Conservation (phyloP, 371 early-diverging fungal genomes). For the Rhizopus sp. region DNA sequence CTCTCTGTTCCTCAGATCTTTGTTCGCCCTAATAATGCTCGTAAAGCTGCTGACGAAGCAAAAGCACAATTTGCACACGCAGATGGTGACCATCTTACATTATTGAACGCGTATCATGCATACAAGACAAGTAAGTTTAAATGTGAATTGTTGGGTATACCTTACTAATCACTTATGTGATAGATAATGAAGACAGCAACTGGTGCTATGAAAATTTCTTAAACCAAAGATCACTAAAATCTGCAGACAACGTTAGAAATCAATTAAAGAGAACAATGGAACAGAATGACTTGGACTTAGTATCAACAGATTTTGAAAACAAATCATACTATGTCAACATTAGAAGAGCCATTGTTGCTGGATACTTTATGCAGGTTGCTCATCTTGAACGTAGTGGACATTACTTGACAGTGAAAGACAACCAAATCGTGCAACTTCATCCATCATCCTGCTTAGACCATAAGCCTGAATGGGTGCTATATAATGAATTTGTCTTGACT, state of each 20-base stretch:
- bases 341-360: slow-evolving; percentile 82
- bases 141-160: background rate
- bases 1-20: slow-evolving; percentile 91
- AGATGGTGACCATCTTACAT: slow-evolving; percentile 91
- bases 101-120: slow-evolving; percentile 94
- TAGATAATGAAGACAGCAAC: slow-evolving; percentile 64
- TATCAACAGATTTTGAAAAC: slow-evolving; percentile 76
- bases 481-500: slow-evolving; percentile 98
- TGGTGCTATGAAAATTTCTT: slow-evolving; percentile 95
- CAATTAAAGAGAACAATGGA: slow-evolving; percentile 90
- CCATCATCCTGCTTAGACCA: slow-evolving; percentile 86
- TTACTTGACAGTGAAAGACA: slow-evolving; percentile 95
- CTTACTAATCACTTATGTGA: background rate
- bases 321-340: slow-evolving; percentile 82
- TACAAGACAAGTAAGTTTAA: slow-evolving; percentile 64
- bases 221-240: slow-evolving; percentile 84
- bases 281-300: slow-evolving; percentile 67
- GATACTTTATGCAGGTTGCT: slow-evolving; percentile 98
- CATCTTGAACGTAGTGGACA: slow-evolving; percentile 87
- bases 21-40: slow-evolving; percentile 86
- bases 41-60: slow-evolving; percentile 88
- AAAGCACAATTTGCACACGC: slow-evolving; percentile 91
- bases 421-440: slow-evolving; percentile 95
- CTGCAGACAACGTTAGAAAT: slow-evolving; percentile 89
- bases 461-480: slow-evolving; percentile 96